Evolutionary conservation across 179 eudicot genomes (phyloP).

Genomic region (Carnegiea gigantea): DNA sequence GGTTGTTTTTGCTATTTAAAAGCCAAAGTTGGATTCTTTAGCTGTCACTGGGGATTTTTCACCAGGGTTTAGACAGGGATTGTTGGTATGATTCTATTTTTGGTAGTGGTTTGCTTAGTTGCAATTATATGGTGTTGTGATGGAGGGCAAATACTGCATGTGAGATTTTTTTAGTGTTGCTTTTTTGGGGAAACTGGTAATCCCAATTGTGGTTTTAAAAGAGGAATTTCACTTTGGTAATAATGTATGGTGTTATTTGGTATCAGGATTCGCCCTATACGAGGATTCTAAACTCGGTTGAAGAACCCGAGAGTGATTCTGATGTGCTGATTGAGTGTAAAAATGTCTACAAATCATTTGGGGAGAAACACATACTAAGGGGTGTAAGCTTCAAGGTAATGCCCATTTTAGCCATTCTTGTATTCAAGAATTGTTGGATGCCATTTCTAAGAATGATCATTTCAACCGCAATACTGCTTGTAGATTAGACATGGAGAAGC

Average conservation of each 20-base stretch:
- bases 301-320: slow-evolving; percentile 58
- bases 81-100: neutral
- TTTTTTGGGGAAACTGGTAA: neutral
- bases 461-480: slow-evolving; percentile 14
- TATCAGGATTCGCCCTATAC: slow-evolving; percentile 47
- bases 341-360: slow-evolving; percentile 82
- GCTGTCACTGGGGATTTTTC: neutral
- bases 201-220: neutral
- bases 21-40: neutral
- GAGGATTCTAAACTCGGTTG: slow-evolving; percentile 33
- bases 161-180: neutral
- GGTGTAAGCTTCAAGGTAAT: slow-evolving; percentile 95
- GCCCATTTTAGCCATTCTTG: slow-evolving; percentile 3
- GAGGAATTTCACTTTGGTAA: neutral
- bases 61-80: slow-evolving; percentile 3
- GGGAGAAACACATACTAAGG: slow-evolving; percentile 80
- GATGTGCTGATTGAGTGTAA: slow-evolving; percentile 92
- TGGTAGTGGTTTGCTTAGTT: neutral
- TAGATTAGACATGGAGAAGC: slow-evolving; percentile 97
- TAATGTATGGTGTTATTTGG: slow-evolving; percentile 8
- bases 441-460: slow-evolving; percentile 8
- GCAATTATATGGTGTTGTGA: slow-evolving; percentile 1
- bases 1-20: no score
- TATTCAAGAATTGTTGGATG: neutral
- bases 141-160: neutral